These are phyloP conservation scores for Rutstroemia sp. DNA, from an alignment of 2,329 filamentous ascomycete species.

Conservation along the genomic window DNA sequence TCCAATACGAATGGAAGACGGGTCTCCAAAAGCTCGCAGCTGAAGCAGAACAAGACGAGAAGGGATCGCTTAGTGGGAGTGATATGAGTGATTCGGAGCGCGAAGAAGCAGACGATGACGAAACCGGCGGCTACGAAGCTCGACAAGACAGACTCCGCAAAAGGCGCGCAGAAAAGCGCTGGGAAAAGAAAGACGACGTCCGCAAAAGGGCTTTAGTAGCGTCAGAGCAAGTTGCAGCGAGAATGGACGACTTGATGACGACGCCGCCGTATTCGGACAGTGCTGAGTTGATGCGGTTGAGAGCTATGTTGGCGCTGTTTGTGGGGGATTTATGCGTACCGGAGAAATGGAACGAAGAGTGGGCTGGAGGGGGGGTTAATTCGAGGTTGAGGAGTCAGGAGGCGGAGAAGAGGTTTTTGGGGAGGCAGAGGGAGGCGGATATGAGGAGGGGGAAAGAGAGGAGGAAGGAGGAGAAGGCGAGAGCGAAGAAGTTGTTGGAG, in stretches of 20 bases:
- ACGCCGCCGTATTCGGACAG: conserved; percentile 65
- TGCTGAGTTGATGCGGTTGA: conserved; percentile 57
- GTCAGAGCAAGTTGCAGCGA: conserved; percentile 55
- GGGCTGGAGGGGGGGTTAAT: conserved; percentile 11
- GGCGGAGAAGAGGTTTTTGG: conserved; percentile 17
- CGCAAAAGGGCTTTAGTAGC: conserved; percentile 28
- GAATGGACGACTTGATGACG: conserved; percentile 65
- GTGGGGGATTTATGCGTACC: conserved; percentile 58
- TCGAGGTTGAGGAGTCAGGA: conserved; percentile 4
- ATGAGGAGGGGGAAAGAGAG: conserved; percentile 18
- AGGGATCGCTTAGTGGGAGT: conserved; percentile 17
- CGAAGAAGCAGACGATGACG: conserved; percentile 9
- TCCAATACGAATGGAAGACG: conserved; percentile 50
- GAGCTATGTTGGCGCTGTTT: conserved; percentile 70
- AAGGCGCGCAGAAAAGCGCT: conserved; percentile 19
- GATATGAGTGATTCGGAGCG: conserved; percentile 9
- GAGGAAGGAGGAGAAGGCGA: conserved; percentile 28
- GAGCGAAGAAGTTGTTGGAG: conserved; percentile 33
- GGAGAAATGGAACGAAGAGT: conserved; percentile 15
- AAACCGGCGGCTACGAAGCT: conserved; percentile 12
- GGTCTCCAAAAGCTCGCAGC: conserved; percentile 35
- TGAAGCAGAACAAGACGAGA: conserved; percentile 23
- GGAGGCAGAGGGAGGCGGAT: conserved; percentile 17
- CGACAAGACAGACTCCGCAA: conserved; percentile 11
- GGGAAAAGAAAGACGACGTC: conserved; percentile 25